Percentiles rank a stretch among this genome's conserved stretches.
Evolutionary conservation across 176 grass and related monocot genomes (phyloP).

Genomic region (Hordeum vulgare): MorexV3_pseudomolecules_assembly NC_058519.1:454263809-454264308

Average conservation of each 20-base stretch:
- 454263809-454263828: background rate
- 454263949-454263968: constrained; percentile 17
- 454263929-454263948: constrained; percentile 26
- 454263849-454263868: constrained; percentile 47
- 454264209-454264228: too few relatives aligned
- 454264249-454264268: too few relatives aligned
- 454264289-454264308: too few relatives aligned
- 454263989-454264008: background rate
- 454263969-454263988: constrained; percentile 21
- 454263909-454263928: constrained; percentile 39
- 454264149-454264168: too few relatives aligned
- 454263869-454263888: constrained; percentile 46
- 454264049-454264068: background rate
- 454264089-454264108: too few relatives aligned
- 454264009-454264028: background rate
- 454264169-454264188: too few relatives aligned
- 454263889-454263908: constrained; percentile 18
- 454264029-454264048: background rate
- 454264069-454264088: too few relatives aligned
- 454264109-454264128: too few relatives aligned
- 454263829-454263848: constrained; percentile 34
- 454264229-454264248: too few relatives aligned
- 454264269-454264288: too few relatives aligned
- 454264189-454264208: too few relatives aligned
- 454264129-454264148: too few relatives aligned